Evolutionary conservation across 768 basidiomycete species (phyloP), one percentile per base, ranked within the genome.

Genomic region (Boletus tylopilopsis): DNA sequence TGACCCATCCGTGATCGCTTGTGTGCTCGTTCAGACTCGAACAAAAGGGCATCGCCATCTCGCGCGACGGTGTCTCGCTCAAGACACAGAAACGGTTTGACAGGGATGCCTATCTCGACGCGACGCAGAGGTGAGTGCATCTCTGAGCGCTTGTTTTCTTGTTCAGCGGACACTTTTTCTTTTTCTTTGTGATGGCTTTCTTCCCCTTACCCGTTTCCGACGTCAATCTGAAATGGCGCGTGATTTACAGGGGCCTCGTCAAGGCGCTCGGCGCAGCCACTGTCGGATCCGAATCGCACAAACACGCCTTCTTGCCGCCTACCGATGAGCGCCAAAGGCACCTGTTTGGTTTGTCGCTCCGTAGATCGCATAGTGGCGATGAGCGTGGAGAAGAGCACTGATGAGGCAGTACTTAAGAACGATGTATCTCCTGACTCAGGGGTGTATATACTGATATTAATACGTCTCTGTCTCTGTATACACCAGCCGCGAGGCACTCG

Each of bases 41-140:
- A 63, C 68, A 69, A 10, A 74, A 71, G 52, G 86, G 86, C 8
- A 68, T 81, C 42, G 67, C 79, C 25, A 65, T 88, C 39, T 81
- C 84, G 1, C 64, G 72, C n/a, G 69, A 71, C 4, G 87, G 87
- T 4, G 72, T 88, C 12, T 77, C 83, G 0, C 71, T 89, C 36
- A 86, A 85, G 67, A 88, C 85, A 1, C 63, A 73, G 19, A 77
- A 74, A 50, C 73, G 76, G 6, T 76, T 84, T 53, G 79, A 80
- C 51, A 72, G 82, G 34, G 79, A 84, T 45, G 75, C 78, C 35
- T 88, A 88, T 51, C 69, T 88, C 4, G 85, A 87, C 58, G 84
- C 85, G 7, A 87, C 85, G 15, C 87, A 87, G 60, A 71, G 86
- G 86, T 85, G 25, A 44, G 46, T 15, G 8, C 13, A n/a, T n/a